Evolutionary conservation across 768 basidiomycete genomes (phyloP).

Genomic region (Phylloporus rhodoxanthus): DNA sequence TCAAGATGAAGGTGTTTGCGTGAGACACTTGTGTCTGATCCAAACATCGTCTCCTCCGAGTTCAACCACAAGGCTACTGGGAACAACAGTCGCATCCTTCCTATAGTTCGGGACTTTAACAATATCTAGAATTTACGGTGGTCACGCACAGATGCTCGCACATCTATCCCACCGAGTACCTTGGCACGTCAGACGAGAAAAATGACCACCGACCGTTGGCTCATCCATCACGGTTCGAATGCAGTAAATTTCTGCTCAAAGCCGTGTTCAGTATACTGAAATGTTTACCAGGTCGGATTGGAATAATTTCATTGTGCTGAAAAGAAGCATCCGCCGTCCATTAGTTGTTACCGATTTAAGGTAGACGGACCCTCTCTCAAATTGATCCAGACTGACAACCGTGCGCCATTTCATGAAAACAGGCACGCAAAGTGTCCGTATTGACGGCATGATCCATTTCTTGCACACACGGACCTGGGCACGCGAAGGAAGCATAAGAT

Average conservation of each 20-base stretch:
- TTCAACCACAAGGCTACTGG: background rate
- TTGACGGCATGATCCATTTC: background rate
- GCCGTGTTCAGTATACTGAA: background rate
- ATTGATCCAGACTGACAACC: background rate
- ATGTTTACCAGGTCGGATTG: conserved; percentile 1
- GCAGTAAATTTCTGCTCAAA: conserved; percentile 1
- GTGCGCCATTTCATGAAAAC: conserved; percentile 2
- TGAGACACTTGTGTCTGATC: background rate
- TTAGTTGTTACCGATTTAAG: conserved; percentile 15
- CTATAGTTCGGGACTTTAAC: background rate
- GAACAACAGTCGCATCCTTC: background rate
- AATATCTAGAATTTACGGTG: conserved; percentile 1
- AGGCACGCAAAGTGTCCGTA: background rate
- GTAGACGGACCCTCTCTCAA: conserved; percentile 10
- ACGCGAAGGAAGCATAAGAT: background rate
- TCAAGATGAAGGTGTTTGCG: background rate
- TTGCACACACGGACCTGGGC: background rate
- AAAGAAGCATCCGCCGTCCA: conserved; percentile 5
- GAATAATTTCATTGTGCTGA: conserved; percentile 1
- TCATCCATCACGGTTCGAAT: background rate
- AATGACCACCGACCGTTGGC: conserved; percentile 10
- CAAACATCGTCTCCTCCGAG: background rate
- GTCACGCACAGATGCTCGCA: background rate
- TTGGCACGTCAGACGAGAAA: conserved; percentile 2
- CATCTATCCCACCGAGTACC: background rate